A percentile compares a stretch with the other conserved stretches of the same genome.
Conservation (phyloP, 1,284 basidiomycete species). For the Microbotryomycetes sp. region DNA sequence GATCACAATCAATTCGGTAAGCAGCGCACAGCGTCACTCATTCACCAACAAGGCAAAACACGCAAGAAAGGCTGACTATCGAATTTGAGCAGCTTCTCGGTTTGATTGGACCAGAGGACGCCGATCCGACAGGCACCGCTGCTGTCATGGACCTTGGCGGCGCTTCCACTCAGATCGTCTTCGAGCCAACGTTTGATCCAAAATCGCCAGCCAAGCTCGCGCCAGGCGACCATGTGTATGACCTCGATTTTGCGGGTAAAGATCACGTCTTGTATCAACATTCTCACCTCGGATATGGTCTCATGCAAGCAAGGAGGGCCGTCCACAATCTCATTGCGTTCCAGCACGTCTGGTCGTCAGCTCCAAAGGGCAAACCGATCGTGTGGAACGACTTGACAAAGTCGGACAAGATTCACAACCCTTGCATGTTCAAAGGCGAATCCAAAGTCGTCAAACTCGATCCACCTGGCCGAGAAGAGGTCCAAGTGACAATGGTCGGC, state of each 20-base stretch:
- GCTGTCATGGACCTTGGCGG: slow-evolving; percentile 96
- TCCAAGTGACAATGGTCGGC: slow-evolving; percentile 74
- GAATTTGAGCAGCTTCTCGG: slow-evolving; percentile 49
- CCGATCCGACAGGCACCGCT: slow-evolving; percentile 54
- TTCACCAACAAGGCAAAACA: neutral
- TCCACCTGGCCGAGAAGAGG: slow-evolving; percentile 49
- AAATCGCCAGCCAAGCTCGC: slow-evolving; percentile 51
- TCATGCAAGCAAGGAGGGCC: slow-evolving; percentile 79
- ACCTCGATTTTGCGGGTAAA: slow-evolving; percentile 65
- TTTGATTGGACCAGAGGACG: slow-evolving; percentile 55
- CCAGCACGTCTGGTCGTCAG: slow-evolving; percentile 52
- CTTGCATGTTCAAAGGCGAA: slow-evolving; percentile 69
- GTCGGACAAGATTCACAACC: slow-evolving; percentile 53
- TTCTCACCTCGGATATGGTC: slow-evolving; percentile 90
- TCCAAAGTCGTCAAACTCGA: slow-evolving; percentile 61
- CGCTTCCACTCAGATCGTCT: slow-evolving; percentile 95
- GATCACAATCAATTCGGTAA: slow-evolving; percentile 88
- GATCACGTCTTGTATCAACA: slow-evolving; percentile 80
- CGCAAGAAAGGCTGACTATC: neutral
- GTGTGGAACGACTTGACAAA: slow-evolving; percentile 45
- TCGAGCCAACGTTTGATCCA: slow-evolving; percentile 66
- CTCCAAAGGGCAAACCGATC: slow-evolving; percentile 28
- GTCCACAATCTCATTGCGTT: slow-evolving; percentile 88
- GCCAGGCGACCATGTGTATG: slow-evolving; percentile 91
- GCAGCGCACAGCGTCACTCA: neutral